Evolutionary conservation across 2,329 filamentous ascomycete genomes (phyloP).

Genomic region (Cercospora citrullina): DNA sequence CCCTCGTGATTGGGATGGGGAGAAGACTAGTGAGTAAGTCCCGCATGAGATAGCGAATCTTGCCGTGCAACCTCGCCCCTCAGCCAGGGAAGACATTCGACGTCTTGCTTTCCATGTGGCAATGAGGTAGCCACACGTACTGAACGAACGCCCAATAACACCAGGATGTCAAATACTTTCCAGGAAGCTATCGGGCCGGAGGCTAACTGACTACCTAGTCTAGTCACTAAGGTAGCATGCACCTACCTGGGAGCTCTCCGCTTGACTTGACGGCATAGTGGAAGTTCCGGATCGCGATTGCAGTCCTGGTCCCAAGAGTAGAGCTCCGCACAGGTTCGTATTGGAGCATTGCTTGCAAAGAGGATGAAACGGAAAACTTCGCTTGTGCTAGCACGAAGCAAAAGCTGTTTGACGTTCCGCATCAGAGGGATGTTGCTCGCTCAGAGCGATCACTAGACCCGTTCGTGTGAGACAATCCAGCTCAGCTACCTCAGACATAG

Average conservation of each 20-base stretch:
- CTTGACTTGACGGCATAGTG: neutral
- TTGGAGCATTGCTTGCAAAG: neutral
- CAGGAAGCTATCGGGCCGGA: neutral
- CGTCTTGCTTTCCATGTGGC: neutral
- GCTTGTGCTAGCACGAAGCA: neutral
- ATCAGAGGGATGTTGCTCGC: neutral
- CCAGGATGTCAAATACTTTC: neutral
- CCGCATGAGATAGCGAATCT: constrained; percentile 4
- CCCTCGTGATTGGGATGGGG: constrained; percentile 6
- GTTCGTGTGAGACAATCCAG: neutral
- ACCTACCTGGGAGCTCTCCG: neutral
- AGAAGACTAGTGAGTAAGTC: neutral
- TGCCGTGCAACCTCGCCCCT: neutral
- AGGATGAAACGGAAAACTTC: neutral
- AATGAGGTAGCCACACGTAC: neutral
- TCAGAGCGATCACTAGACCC: neutral
- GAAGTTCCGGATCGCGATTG: neutral
- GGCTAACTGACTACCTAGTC: neutral
- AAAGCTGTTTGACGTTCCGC: neutral
- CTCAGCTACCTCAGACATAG: neutral
- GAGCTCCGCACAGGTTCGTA: neutral
- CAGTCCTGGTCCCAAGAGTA: neutral
- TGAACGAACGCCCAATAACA: neutral
- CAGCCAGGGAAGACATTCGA: neutral
- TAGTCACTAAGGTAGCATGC: neutral